Evolutionary conservation across 176 grass and related monocot species (phyloP), one percentile per base, ranked within the genome.

Genomic region (Avena atlantica): DNA sequence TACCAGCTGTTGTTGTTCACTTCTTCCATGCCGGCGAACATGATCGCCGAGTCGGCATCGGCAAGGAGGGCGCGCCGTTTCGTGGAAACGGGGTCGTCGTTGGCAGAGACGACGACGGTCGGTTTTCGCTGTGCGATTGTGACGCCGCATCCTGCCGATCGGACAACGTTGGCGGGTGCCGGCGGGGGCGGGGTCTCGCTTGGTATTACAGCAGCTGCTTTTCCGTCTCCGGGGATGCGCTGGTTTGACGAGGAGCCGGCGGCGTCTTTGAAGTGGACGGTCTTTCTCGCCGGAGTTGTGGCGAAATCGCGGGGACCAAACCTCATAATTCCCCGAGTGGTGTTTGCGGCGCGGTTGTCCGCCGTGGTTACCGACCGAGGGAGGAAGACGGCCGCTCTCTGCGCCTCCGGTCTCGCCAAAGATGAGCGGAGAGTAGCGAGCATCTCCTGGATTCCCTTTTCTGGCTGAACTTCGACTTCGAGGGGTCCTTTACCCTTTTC

Each of bases 1-100:
- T 86, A 86, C 63, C 63, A 86, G 64, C 1, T 21, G 63, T 86
- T 86, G 74, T 86, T 53, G 20, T 57, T 3, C 6, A 23, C 63
- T 5, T 86, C 84, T 69, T 86, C 51, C 50, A 56, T 57, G 15
- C 62, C 84, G 31, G 75, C n/a, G 23, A 86, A 86, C 5, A 86
- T 40, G 23, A 25, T 12, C 69, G 55, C 16, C 14, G 55, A 60
- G 55, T 59, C 37, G 34, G 14, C 5, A 9, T 84, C 69, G 53
- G 82, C 69, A 40, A 74, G 69, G 53, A 84, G 53, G 53, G 15
- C 34, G 21, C 53, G 15, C n/a, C 82, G 72, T 27, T 74, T 84
- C 5, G 9, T 9, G 15, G 37, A 74, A 12, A 84, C n/a, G 15
- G n/a, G 34, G 21, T 20, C 82, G 69, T 78, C 73, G 49, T 63